Base-by-base conservation (phyloP, 2,329 filamentous ascomycete genomes). In the Venturia carpophila region DNA sequence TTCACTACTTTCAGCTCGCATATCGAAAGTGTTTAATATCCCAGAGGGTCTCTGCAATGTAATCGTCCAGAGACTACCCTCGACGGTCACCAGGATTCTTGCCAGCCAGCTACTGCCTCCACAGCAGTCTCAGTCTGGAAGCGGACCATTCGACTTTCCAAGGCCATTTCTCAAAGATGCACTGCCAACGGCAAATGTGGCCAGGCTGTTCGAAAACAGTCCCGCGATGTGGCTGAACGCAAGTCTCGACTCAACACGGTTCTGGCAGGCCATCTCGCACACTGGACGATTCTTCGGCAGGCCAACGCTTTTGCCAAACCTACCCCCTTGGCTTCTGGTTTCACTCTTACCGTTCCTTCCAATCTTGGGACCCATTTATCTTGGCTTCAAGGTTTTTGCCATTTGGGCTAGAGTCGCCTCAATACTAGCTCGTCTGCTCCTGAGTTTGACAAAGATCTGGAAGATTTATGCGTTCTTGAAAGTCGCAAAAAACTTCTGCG, bases 191-290 rank as follows among this genome's bases (percentile, higher is more conserved):
- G 39, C 27, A 2, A 62, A 62, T 24, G 42, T 62, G 9, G 37
- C 60, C 21, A 43, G n/a, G 37, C 39, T 62, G 11, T 43, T 62
- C 11, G 37, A 62, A 15, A 62, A 62, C 27, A 62, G 39, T 47
- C 60, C 60, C 15, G 37, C 60, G n/a, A 30, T n/a, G 52, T 58
- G 52, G 52, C 15, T 37, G 52, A 30, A 58, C 1, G 27, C 52
- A 9, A 34, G 19, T 4, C 30, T 5, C 5, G 6, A 34, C 7
- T 27, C 52, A 37, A 37, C 9, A 11, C 27, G 15, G 5, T 34
- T 58, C 17, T 37, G 27, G 52, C 52, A 58, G 30, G 15, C 19
- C 17, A 19, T 58, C 19, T 34, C 52, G 3, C 30, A 58, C 9
- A 11, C 11, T n/a, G 52, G 52, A n/a, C 27, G 10, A 11, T n/a